phyloP scores from a whole-genome alignment of 768 basidiomycete species.

The Serendipita sp. region DNA sequence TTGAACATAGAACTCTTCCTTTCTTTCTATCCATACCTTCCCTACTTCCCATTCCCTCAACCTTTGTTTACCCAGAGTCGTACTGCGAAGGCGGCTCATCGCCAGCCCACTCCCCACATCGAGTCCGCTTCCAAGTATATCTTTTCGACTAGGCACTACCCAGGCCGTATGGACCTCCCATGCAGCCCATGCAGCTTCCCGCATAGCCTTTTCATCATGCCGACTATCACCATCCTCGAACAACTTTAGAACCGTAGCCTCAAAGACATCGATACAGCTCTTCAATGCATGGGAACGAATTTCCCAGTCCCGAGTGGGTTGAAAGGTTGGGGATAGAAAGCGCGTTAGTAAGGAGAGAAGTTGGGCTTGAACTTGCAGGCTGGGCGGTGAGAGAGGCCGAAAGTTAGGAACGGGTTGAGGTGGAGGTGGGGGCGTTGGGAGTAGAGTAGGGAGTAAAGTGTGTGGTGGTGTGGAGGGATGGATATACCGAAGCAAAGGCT shows the following conservation, averaged over 20 bases:
- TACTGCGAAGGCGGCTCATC: neutral
- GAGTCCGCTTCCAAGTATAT: slow-evolving; percentile 1
- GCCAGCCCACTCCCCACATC: slow-evolving; percentile 5
- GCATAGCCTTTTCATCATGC: slow-evolving; percentile 61
- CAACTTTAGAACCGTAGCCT: slow-evolving; percentile 65
- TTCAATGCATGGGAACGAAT: slow-evolving; percentile 48
- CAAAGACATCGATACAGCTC: slow-evolving; percentile 74
- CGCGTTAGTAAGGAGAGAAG: slow-evolving; percentile 53
- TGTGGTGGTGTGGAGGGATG: slow-evolving; percentile 46
- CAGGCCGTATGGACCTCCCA: slow-evolving; percentile 59
- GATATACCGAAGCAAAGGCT: slow-evolving; percentile 34
- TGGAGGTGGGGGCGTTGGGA: slow-evolving; percentile 19
- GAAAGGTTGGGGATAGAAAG: slow-evolving; percentile 55
- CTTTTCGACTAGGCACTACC: slow-evolving; percentile 5
- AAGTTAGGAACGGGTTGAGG: slow-evolving; percentile 15
- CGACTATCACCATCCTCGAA: slow-evolving; percentile 77
- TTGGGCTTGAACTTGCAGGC: slow-evolving; percentile 44
- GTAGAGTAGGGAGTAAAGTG: slow-evolving; percentile 44
- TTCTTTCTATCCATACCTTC: slow-evolving; percentile 88
- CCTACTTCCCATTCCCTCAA: slow-evolving; percentile 75
- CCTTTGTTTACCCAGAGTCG: slow-evolving; percentile 21
- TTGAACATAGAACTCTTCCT: slow-evolving; percentile 83
- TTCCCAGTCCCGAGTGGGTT: slow-evolving; percentile 57
- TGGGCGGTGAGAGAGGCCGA: slow-evolving; percentile 18
- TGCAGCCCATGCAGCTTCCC: slow-evolving; percentile 61